Conservation (phyloP, 2,329 filamentous ascomycete species). For the Diaporthe batatas region DNA sequence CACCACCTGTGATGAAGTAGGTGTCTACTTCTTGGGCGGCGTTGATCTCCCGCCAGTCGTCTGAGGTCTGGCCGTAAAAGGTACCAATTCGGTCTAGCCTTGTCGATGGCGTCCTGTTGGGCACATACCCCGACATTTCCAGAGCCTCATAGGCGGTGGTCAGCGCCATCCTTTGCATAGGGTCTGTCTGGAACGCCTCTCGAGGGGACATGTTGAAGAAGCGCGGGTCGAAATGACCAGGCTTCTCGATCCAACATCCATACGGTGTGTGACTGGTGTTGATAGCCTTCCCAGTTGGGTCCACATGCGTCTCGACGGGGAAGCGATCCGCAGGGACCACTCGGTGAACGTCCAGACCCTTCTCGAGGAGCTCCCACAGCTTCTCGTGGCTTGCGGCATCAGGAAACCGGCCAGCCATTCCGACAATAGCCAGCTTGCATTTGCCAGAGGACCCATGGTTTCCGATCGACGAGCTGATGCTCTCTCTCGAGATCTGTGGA, state of each 20-base stretch:
- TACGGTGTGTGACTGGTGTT: constrained; percentile 84
- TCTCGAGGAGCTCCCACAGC: constrained; percentile 81
- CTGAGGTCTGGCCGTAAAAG: constrained; percentile 81
- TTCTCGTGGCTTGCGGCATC: constrained; percentile 78
- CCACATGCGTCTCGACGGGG: constrained; percentile 77
- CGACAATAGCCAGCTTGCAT: constrained; percentile 86
- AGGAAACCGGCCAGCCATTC: constrained; percentile 83
- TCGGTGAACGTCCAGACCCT: constrained; percentile 80
- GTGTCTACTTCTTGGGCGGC: constrained; percentile 77
- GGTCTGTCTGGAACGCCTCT: constrained; percentile 84
- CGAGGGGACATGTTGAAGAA: constrained; percentile 91
- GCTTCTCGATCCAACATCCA: constrained; percentile 81
- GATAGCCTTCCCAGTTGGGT: constrained; percentile 78
- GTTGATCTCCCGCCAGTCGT: constrained; percentile 84
- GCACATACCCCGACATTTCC: constrained; percentile 84
- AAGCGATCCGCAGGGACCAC: constrained; percentile 79
- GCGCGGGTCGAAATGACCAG: constrained; percentile 82
- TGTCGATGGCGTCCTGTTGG: constrained; percentile 79
- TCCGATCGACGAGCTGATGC: constrained; percentile 54
- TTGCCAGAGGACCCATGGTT: constrained; percentile 62
- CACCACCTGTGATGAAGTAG: constrained; percentile 61
- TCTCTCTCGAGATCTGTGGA: constrained; percentile 53
- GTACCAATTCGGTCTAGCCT: constrained; percentile 74
- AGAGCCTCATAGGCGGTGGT: constrained; percentile 85
- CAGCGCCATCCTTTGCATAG: constrained; percentile 82